Base-by-base conservation (phyloP, 768 basidiomycete species). In the Coprinopsis marcescibilis region DNA sequence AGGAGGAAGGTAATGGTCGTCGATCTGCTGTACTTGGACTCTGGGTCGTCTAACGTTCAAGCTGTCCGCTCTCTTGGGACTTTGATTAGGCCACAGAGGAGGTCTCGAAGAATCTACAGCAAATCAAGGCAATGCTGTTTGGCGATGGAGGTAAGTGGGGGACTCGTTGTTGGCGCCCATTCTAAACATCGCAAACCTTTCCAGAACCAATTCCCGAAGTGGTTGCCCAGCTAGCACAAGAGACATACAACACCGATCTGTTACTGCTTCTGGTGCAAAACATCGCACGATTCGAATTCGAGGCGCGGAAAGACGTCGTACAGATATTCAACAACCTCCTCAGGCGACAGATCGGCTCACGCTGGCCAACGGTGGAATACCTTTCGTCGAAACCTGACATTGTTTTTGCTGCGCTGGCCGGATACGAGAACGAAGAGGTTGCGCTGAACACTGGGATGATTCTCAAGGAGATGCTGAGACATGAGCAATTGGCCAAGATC, bases 401-500 rank as follows among this genome's bases (percentile, higher is more conserved):
- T 27, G 79, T 79, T 42, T 96, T 96, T 60, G 82, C 89, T 2
- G 79, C 92, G 6, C 74, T 98, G 38, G 85, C 81, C 46, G 93
- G 94, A 5, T 99, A 99, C 60, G 84, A 85, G 67, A 93, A 96
- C 57, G 90, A 97, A 62, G 95, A 98, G 51, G 76, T 98, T 45
- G 93, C 94, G 7, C 76, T 99, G 49, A 99, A 99, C 57, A 97
- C 95, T 0, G 95, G 96, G 7, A 95, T 96, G 92, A 88, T 98
- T 48, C 71, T 99, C 41, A 89, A 90, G 58, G 96, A 98, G 69
- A 97, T 98, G 89, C 68, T 99, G 54, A 77, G 86, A 53, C 89
- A 96, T 60, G 96, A 99, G 61, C 81, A 87, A 41, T 68, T 99
- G 19, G 84, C 85, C 35, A 90, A 93, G 74, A 82, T 93, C 44